A percentile compares a stretch with the other conserved stretches of the same genome.
Conservation (phyloP, 2,329 filamentous ascomycete species). For the Penicillium sp. region DNA sequence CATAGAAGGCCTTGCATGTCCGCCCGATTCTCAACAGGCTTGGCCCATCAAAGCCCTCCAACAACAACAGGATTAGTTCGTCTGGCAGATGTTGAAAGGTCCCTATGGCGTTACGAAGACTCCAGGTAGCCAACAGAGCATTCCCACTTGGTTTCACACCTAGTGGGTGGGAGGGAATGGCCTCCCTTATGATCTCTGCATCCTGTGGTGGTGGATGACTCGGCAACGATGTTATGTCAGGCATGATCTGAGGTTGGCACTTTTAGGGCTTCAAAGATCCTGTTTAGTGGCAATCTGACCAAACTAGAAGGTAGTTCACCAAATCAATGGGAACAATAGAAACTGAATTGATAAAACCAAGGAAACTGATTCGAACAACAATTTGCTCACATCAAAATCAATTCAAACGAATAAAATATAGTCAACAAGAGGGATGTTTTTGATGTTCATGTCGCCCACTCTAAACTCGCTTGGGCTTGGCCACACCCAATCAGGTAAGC, state of each 20-base stretch:
- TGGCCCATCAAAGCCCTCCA: slow-evolving; percentile 70
- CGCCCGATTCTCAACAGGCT: slow-evolving; percentile 66
- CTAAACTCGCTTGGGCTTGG: slow-evolving; percentile 22
- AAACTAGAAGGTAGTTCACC: slow-evolving; percentile 7
- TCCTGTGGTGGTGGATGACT: slow-evolving; percentile 20
- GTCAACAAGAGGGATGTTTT: not conserved
- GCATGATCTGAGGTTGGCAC: slow-evolving; percentile 27
- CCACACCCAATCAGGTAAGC: slow-evolving; percentile 14
- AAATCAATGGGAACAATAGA: slow-evolving; percentile 21
- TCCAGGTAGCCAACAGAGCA: slow-evolving; percentile 64
- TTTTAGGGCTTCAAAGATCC: slow-evolving; percentile 25
- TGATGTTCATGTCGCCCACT: not conserved
- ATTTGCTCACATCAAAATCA: slow-evolving; percentile 8
- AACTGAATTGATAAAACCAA: slow-evolving; percentile 15
- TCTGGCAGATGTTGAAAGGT: slow-evolving; percentile 70
- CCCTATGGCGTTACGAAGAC: slow-evolving; percentile 67
- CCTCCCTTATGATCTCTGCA: slow-evolving; percentile 36
- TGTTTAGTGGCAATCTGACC: slow-evolving; percentile 15
- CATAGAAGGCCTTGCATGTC: slow-evolving; percentile 83
- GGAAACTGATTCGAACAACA: slow-evolving; percentile 6
- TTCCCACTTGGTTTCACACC: slow-evolving; percentile 87
- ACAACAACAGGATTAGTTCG: slow-evolving; percentile 70
- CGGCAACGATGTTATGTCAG: slow-evolving; percentile 34
- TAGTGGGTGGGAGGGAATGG: slow-evolving; percentile 75
- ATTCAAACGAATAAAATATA: not conserved